Evolutionary conservation across 2,329 filamentous ascomycete genomes (phyloP).

Genomic region (Clarireedia hainanense): DNA sequence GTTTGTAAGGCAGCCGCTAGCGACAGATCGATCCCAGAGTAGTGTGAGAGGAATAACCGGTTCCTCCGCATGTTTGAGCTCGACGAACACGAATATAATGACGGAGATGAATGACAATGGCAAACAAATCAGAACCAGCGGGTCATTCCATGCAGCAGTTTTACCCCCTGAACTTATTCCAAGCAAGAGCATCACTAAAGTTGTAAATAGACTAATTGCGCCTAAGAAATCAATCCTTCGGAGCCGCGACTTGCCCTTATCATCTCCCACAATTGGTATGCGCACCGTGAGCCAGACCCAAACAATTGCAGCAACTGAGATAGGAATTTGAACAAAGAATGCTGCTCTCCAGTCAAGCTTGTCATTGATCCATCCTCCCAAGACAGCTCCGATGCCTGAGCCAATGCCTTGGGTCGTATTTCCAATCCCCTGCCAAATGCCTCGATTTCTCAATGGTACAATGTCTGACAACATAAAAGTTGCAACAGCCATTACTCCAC

Average conservation of each 20-base stretch:
- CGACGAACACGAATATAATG: constrained; percentile 45
- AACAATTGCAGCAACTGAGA: background rate
- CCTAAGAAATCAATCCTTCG: constrained; percentile 64
- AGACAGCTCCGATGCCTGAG: constrained; percentile 59
- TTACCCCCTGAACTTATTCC: constrained; percentile 59
- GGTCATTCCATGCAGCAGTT: constrained; percentile 49
- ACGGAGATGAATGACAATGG: constrained; percentile 33
- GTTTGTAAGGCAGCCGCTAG: constrained; percentile 61
- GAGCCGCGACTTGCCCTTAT: constrained; percentile 25
- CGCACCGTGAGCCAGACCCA: constrained; percentile 1
- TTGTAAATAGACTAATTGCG: constrained; percentile 53
- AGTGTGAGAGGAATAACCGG: constrained; percentile 52
- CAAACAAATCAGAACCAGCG: constrained; percentile 39
- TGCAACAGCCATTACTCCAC: constrained; percentile 48
- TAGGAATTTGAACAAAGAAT: constrained; percentile 2
- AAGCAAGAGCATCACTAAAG: constrained; percentile 63
- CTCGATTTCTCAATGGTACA: constrained; percentile 2
- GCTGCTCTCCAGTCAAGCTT: constrained; percentile 59
- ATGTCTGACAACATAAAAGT: constrained; percentile 26
- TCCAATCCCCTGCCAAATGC: constrained; percentile 62
- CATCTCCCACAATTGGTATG: background rate
- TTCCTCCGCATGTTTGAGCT: constrained; percentile 39
- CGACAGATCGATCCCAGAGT: constrained; percentile 57
- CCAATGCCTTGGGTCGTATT: constrained; percentile 68
- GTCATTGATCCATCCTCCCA: constrained; percentile 64